These are phyloP conservation scores for Glarea lozoyensis DNA, from an alignment of 495 filamentous ascomycete genomes.

Conservation along the genomic window DNA sequence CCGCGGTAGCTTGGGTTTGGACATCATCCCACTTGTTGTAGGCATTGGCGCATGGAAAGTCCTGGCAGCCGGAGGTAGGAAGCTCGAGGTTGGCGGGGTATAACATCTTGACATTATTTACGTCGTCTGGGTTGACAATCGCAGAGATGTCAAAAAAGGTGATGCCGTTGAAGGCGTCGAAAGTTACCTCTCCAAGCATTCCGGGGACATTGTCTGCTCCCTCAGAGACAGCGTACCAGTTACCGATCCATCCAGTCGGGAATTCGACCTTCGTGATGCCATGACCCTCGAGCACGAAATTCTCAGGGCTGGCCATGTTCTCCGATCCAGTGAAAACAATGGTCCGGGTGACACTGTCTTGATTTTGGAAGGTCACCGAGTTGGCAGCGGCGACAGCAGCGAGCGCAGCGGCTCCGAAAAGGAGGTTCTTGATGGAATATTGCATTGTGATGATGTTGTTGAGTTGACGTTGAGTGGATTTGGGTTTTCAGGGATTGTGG, in stretches of 20 bases:
- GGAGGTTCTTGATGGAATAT: conserved; percentile 9
- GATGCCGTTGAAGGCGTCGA: conserved; percentile 30
- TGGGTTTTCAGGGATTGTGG: background rate
- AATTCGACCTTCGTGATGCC: conserved; percentile 23
- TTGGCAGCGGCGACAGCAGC: conserved; percentile 27
- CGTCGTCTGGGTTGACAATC: conserved; percentile 41
- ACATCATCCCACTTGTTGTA: conserved; percentile 42
- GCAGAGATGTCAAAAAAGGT: conserved; percentile 46
- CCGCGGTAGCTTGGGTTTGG: conserved; percentile 33
- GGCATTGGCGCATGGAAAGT: conserved; percentile 37
- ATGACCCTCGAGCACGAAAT: conserved; percentile 24
- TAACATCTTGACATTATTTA: conserved; percentile 34
- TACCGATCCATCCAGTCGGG: conserved; percentile 37
- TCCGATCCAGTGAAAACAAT: conserved; percentile 33
- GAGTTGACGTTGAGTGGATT: background rate
- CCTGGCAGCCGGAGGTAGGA: conserved; percentile 32
- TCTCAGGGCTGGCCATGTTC: conserved; percentile 14
- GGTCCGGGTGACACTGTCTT: conserved; percentile 34
- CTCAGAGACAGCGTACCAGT: conserved; percentile 33
- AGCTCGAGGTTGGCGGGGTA: conserved; percentile 26
- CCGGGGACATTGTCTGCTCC: conserved; percentile 28
- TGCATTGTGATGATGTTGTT: background rate
- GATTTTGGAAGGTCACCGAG: conserved; percentile 38
- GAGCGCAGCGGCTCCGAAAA: conserved; percentile 21
- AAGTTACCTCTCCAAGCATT: conserved; percentile 45